Evolutionary conservation across 495 filamentous ascomycete genomes (phyloP), one percentile per base, ranked within the genome.

Genomic region (Chaetomium fimeti): DNA sequence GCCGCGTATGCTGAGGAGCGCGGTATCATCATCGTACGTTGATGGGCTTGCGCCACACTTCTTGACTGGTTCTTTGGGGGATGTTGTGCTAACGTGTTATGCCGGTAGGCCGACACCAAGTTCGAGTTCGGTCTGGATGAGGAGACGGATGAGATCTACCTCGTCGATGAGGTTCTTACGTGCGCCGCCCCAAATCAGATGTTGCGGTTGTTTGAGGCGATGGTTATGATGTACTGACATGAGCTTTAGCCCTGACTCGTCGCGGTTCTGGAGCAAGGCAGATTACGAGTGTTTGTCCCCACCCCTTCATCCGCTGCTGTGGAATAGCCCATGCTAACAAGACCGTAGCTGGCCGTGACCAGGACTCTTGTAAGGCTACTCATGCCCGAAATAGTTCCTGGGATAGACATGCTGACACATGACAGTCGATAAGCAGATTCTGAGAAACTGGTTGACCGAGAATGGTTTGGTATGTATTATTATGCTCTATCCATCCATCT

Each of bases 111-210:
- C 16, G 82, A 81, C 56, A 81, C 79, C 61, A 82, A 82, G 73
- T 82, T 82, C 61, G 80, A 82, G 72, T 79, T 85, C 65, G 80
- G 89, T 80, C 78, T 95, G 22, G 91, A 97, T 69, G 80, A 86
- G 68, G 84, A 83, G 64, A 87, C 85, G 0, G 83, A 90, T 63
- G 87, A 91, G 69, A 82, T 98, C 7, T 88, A 96, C 20, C 79
- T 97, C 20, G 86, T 94, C 6, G 94, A 98, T 72, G 94, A 98
- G 75, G 92, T 97, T 18, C 79, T 98, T 48, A 98, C 93, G 36
- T 65, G 22, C 29, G 62, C 53, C 2, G 11, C 25, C 22, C 7
- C 5, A 9, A 13, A 3, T 3, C 22, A 18, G 8, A 7, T 45
- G 6, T 11, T 22, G 2, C 28, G 12, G 12, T 2, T 15, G 18